Percentiles rank a stretch among this genome's conserved stretches.
Evolutionary conservation across 2,329 filamentous ascomycete genomes (phyloP).

Genomic region (Phoma herbarum): DNA sequence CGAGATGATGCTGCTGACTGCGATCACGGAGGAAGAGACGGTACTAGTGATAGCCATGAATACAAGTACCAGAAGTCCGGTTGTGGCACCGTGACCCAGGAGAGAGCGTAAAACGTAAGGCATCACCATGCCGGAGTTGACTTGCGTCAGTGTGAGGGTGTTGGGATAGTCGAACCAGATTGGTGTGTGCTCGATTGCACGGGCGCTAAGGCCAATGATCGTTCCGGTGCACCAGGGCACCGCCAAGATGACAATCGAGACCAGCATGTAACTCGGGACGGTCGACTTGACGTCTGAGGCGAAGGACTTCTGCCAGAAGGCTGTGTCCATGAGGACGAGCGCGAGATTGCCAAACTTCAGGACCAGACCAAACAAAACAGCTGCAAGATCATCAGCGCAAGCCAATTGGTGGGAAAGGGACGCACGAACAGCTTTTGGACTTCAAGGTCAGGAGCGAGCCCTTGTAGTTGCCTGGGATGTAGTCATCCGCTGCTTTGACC

Average conservation of each 20-base stretch:
- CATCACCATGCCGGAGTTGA: constrained; percentile 30
- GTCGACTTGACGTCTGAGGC: constrained; percentile 23
- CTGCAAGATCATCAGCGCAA: not conserved
- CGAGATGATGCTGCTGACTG: constrained; percentile 84
- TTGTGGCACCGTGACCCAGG: constrained; percentile 28
- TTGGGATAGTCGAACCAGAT: constrained; percentile 53
- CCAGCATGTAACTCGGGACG: constrained; percentile 24
- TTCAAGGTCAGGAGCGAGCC: constrained; percentile 89
- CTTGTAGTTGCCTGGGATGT: constrained; percentile 76
- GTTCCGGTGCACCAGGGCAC: constrained; percentile 43
- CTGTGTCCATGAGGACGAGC: constrained; percentile 24
- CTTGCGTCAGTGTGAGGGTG: constrained; percentile 20
- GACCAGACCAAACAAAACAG: constrained; percentile 20
- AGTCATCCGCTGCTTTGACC: constrained; percentile 66
- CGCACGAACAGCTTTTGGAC: constrained; percentile 58
- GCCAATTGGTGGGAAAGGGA: no score
- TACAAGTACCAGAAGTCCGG: constrained; percentile 45
- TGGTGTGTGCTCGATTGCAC: constrained; percentile 51
- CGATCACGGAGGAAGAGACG: constrained; percentile 55
- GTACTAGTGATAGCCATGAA: constrained; percentile 58
- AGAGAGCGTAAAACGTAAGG: constrained; percentile 32
- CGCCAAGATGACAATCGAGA: constrained; percentile 20
- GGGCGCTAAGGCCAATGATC: constrained; percentile 54
- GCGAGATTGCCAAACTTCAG: constrained; percentile 25
- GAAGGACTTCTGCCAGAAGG: constrained; percentile 27